Percentiles rank a stretch among this genome's conserved stretches.
Evolutionary conservation across 1,284 basidiomycete genomes (phyloP).

Genomic region (Ceratobasidium sp.): DNA sequence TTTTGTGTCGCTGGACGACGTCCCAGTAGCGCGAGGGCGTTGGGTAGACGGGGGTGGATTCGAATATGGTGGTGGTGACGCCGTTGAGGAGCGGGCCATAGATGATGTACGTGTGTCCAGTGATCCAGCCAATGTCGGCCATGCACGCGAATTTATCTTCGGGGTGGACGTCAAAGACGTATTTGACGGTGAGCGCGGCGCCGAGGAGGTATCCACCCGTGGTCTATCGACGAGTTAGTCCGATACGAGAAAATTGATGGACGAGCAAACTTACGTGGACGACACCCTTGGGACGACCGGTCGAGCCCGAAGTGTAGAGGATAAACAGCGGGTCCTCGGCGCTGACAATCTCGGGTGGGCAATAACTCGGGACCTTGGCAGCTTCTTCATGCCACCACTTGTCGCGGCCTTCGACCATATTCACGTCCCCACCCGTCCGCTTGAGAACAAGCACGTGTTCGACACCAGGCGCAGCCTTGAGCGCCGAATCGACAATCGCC

Average conservation of each 20-base stretch:
- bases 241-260: neutral
- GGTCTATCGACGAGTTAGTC: slow-evolving; percentile 45
- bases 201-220: slow-evolving; percentile 79
- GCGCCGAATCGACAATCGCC: slow-evolving; percentile 92
- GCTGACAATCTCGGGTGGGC: slow-evolving; percentile 87
- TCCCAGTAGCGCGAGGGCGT: slow-evolving; percentile 98
- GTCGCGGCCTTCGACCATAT: slow-evolving; percentile 89
- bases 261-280: slow-evolving; percentile 71
- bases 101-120: slow-evolving; percentile 97
- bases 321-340: slow-evolving; percentile 98
- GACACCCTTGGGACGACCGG: slow-evolving; percentile 97
- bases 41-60: slow-evolving; percentile 97
- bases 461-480: slow-evolving; percentile 87
- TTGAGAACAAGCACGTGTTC: slow-evolving; percentile 93
- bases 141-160: slow-evolving; percentile 96
- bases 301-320: slow-evolving; percentile 96
- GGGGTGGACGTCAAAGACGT: slow-evolving; percentile 96
- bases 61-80: slow-evolving; percentile 72
- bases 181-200: slow-evolving; percentile 92
- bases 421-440: slow-evolving; percentile 87
- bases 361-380: slow-evolving; percentile 87
- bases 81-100: slow-evolving; percentile 83
- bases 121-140: slow-evolving; percentile 99
- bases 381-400: slow-evolving; percentile 97
- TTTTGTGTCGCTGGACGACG: slow-evolving; percentile 90